These are phyloP conservation scores for Hordeum vulgare DNA, from an alignment of 176 grass and related monocot species.

Conservation along the genomic window DNA sequence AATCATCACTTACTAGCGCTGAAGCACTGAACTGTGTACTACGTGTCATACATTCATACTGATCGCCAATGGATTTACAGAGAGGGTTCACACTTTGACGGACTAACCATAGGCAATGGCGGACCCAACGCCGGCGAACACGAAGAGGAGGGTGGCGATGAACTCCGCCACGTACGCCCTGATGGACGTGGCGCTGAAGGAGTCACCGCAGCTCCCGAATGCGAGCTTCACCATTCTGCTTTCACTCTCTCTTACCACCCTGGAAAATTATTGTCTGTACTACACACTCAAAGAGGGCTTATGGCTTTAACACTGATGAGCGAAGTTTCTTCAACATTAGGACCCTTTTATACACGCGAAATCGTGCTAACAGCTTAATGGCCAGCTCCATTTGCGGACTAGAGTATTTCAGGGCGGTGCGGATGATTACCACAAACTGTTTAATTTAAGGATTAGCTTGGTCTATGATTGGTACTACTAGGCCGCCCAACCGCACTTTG, in stretches of 20 bases:
- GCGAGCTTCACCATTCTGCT: conserved; percentile 83
- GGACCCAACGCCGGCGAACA: conserved; percentile 93
- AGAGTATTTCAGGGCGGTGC: conserved; percentile 59
- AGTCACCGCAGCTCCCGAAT: conserved; percentile 67
- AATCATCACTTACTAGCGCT: neutral
- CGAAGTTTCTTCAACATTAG: neutral
- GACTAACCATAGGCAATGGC: conserved; percentile 69
- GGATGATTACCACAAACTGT: conserved; percentile 18
- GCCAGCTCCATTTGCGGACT: conserved; percentile 24
- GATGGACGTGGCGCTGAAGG: conserved; percentile 58
- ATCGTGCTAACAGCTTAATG: conserved; percentile 8
- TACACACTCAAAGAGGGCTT: neutral
- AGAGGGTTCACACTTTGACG: neutral
- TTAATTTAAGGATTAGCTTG: conserved; percentile 15
- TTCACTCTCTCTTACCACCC: neutral
- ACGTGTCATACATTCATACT: neutral
- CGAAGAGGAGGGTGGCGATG: conserved; percentile 95
- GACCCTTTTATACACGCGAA: conserved; percentile 44
- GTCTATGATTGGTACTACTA: conserved; percentile 28
- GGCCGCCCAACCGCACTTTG: conserved; percentile 55
- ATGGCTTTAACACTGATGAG: conserved; percentile 1
- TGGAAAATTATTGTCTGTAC: neutral
- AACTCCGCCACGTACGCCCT: conserved; percentile 90
- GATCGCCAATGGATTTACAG: neutral
- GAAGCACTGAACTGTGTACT: too few species aligned